Base-by-base conservation (phyloP, 257 asterid genomes). In the Osmanthus fragrans region DNA sequence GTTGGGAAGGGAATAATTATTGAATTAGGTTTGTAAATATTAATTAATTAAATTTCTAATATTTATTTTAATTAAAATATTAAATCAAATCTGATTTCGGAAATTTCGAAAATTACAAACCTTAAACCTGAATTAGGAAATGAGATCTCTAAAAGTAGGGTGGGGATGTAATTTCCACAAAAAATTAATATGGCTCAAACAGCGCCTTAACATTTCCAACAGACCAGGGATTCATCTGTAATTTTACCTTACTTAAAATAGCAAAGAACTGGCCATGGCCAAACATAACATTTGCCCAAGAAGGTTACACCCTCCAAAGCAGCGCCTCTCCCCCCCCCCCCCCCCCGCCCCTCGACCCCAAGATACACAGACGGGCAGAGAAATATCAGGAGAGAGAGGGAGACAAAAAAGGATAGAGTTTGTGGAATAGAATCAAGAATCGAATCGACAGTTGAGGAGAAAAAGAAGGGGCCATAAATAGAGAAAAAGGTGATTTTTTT, bases 401-500 rank as follows among this genome's bases (percentile, higher is more conserved):
- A 25, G 77, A 82, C 54, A 9, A 71, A 79, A 81, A 75, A 76
- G 79, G 74, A 60, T 85, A 75, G 89, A 83, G 72, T 23, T 84
- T 76, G 86, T 74, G 92, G 88, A 76, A 80, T 47, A 71, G 82
- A 84, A 80, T 79, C 85, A 72, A 75, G 85, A 86, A 84, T 73
- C 76, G 81, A 68, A 69, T 77, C 89, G 90, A 76, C 51, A 78
- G 40, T 56, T 63, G 76, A 83, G 85, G 88, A 6, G 76, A 27
- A 76, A 56, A 71, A 60, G 21, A 37, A 69, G 70, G 65, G 47
- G 71, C 70, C 69, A 73, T 51, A 47, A 71, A 2, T 29, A 37
- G 13, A 74, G 49, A 37, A 60, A 70, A 67, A 33, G 70, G 77
- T 45, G 39, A 74, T n/a, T 19, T 54, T 69, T 16, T 16, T 1